Percentiles rank a stretch among this genome's conserved stretches.
Evolutionary conservation across 768 basidiomycete species (phyloP).

Genomic region (Kwoniella shandongensis): DNA sequence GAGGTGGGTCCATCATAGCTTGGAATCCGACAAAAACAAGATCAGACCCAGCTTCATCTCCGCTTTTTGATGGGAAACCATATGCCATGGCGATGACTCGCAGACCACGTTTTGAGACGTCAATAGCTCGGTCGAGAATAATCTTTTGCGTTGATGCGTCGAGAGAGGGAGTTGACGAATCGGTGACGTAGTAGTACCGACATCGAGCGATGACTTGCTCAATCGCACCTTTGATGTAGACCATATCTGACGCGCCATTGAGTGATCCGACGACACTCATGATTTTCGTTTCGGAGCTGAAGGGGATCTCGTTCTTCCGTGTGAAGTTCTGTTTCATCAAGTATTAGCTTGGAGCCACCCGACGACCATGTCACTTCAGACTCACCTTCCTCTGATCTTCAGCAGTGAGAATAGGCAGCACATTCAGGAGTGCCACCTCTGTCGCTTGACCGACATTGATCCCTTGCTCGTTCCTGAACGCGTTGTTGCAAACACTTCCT

Average conservation of each 20-base stretch:
- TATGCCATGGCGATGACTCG: constrained; percentile 91
- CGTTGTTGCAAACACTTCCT: constrained; percentile 88
- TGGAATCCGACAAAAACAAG: constrained; percentile 89
- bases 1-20: constrained; percentile 92
- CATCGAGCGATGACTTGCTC: constrained; percentile 83
- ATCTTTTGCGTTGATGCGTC: constrained; percentile 68
- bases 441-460: constrained; percentile 82
- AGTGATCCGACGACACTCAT: constrained; percentile 86
- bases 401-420: constrained; percentile 66
- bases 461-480: constrained; percentile 71
- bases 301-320: constrained; percentile 69
- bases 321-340: constrained; percentile 46
- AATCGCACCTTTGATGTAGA: constrained; percentile 89
- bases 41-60: constrained; percentile 53
- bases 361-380: constrained; percentile 6
- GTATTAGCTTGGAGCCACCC: neutral
- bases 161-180: constrained; percentile 79
- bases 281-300: constrained; percentile 89
- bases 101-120: constrained; percentile 71
- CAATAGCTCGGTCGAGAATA: constrained; percentile 70
- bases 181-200: constrained; percentile 83
- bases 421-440: constrained; percentile 85
- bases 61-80: constrained; percentile 58
- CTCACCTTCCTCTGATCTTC: constrained; percentile 71
- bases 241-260: constrained; percentile 64